Conservation (phyloP, 331 rosid species). For the Prunus yedoensis region DNA sequence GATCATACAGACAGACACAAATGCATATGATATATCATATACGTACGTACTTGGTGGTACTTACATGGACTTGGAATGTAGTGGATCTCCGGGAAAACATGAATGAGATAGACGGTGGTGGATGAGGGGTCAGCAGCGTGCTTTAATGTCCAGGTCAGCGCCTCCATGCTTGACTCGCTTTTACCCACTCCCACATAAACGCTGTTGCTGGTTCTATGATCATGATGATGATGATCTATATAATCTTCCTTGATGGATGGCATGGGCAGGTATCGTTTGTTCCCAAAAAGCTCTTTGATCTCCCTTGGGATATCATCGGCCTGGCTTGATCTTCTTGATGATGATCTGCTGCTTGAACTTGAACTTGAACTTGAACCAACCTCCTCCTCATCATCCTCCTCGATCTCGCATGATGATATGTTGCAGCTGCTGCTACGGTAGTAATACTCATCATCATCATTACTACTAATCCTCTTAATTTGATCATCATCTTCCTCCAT, state of each 20-base stretch:
- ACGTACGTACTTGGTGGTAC: neutral
- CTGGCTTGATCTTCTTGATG: neutral
- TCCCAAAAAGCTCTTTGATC: conserved; percentile 27
- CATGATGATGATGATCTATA: neutral
- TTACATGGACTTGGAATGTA: conserved; percentile 55
- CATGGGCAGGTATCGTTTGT: conserved; percentile 29
- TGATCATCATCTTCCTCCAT: too few relatives aligned
- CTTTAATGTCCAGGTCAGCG: conserved; percentile 64
- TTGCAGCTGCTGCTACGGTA: too few relatives aligned
- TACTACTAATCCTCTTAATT: too few relatives aligned
- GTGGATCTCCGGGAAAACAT: conserved; percentile 62
- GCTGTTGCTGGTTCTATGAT: neutral
- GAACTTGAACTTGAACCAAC: neutral
- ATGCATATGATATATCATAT: too few relatives aligned
- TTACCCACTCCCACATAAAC: conserved; percentile 91
- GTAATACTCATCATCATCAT: neutral
- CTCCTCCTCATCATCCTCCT: neutral
- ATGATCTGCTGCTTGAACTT: too few relatives aligned
- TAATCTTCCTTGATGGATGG: conserved; percentile 45
- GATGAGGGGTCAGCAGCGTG: conserved; percentile 37
- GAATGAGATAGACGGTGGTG: conserved; percentile 63
- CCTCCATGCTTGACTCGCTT: conserved; percentile 73
- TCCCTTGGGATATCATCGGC: conserved; percentile 4
- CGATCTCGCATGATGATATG: neutral
- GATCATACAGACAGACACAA: too few relatives aligned